Base-by-base conservation (phyloP, 495 filamentous ascomycete species). In the Talaromyces adpressus region DNA sequence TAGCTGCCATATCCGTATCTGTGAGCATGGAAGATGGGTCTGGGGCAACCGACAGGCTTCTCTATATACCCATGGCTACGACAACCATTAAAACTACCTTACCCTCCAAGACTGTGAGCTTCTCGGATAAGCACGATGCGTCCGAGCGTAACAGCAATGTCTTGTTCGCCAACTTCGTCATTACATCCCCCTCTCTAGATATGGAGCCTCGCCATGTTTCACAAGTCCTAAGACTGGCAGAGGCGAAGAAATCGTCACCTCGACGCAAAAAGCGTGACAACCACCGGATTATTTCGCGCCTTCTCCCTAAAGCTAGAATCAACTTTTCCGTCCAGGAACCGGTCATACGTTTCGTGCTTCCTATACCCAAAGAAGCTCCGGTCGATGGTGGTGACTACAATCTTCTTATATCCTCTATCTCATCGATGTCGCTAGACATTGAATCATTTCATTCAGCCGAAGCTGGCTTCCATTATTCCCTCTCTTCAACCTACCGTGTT, bases 61-160 rank as follows among this genome's bases (percentile, higher is more conserved):
- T 95, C 16, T 98, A 98, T 72, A 86, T 99, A 30, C 94, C 94
- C 0, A 99, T 99, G 95, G 90, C 93, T 27, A 99, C 94, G 5
- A 95, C 92, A 22, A 99, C 94, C 0, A 86, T 96, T 32, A 91
- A 91, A 65, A 98, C 94, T 0, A 99, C 94, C 5, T 75, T 99
- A 6, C 95, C 95, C 0, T 96, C 94, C 0, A 97, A 98, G 72
- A 96, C 91, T 0, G 87, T 99, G 12, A 88, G 91, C 72, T 83
- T 90, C 23, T 86, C 86, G 16, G 85, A 89, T 61, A 87, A 89
- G 23, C 84, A 82, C 63, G 89, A 89, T 65, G 86, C 88, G 2
- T 88, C 89, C 68, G 91, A 98, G 69, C 85, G 92, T 49, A 99
- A 99, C 68, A 89, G 91, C 16, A 99, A 99, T 71, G 92, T 99